Conservation (phyloP, 106 monocot genomes). For the Dendrobium nobile region DNA sequence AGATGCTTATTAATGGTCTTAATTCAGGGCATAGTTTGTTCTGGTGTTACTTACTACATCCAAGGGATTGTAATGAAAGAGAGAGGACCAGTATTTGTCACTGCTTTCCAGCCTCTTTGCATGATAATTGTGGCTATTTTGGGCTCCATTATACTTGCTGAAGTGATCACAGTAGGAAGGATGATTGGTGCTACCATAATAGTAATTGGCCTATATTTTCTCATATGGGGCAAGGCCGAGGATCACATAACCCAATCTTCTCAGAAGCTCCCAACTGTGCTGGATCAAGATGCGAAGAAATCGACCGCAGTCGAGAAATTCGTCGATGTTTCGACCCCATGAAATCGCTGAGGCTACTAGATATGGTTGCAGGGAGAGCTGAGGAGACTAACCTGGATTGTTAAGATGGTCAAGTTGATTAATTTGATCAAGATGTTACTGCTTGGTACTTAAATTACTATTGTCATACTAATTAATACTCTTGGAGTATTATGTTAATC, state of each 20-base stretch:
- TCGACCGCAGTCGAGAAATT: not conserved
- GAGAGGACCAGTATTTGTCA: constrained; percentile 20
- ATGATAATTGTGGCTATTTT: constrained; percentile 13
- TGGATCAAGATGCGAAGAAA: not conserved
- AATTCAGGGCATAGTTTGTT: constrained; percentile 15
- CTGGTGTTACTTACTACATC: constrained; percentile 14
- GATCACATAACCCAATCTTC: not conserved
- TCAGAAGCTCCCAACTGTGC: not conserved
- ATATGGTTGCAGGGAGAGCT: not conserved
- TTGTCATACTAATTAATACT: not conserved
- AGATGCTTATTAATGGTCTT: too few species aligned
- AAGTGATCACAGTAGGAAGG: constrained; percentile 11
- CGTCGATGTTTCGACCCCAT: not conserved
- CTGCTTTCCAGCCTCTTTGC: constrained; percentile 23
- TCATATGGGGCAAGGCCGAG: constrained; percentile 18
- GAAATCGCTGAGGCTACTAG: not conserved
- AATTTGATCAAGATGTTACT: not conserved
- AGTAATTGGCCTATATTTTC: constrained; percentile 16
- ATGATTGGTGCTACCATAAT: constrained; percentile 15
- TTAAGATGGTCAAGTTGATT: not conserved
- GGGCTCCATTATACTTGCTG: constrained; percentile 16
- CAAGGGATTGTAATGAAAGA: constrained; percentile 24
- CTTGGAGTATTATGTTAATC: not conserved
- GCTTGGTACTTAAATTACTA: not conserved
- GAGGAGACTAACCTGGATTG: not conserved